A percentile compares a stretch with the other conserved stretches of the same genome.
These are phyloP conservation scores for Coemansia sp. DNA, from an alignment of 192 early-diverging fungal species.

Conservation along the genomic window DNA sequence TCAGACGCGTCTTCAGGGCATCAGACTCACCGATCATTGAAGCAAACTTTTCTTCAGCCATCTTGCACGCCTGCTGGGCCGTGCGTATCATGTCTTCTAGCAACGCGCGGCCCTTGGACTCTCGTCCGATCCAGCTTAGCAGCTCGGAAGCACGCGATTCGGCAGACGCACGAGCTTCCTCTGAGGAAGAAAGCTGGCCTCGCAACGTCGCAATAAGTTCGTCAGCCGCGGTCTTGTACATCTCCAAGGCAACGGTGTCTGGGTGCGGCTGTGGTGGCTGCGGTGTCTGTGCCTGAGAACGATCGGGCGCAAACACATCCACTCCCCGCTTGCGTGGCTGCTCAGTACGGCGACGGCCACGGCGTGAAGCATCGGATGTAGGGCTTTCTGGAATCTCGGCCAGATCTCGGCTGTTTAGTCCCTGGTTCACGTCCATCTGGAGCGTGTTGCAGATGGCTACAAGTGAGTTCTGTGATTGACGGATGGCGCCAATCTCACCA, in stretches of 20 bases:
- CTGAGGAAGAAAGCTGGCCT: conserved; percentile 22
- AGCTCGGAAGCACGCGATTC: conserved; percentile 49
- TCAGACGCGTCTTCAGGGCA: conserved; percentile 13
- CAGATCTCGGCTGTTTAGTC: neutral
- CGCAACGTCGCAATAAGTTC: conserved; percentile 34
- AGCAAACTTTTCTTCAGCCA: conserved; percentile 41
- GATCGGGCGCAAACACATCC: conserved; percentile 14
- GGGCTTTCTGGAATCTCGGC: conserved; percentile 6
- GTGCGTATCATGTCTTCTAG: conserved; percentile 56
- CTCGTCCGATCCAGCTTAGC: conserved; percentile 53
- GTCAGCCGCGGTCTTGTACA: conserved; percentile 33
- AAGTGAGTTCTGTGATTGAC: conserved; percentile 32
- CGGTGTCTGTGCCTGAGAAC: neutral
- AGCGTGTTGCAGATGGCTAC: conserved; percentile 32
- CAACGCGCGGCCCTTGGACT: conserved; percentile 54
- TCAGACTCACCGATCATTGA: conserved; percentile 31
- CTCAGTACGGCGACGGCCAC: conserved; percentile 46
- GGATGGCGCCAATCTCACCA: conserved; percentile 25
- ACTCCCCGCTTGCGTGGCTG: conserved; percentile 30
- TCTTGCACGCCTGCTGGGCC: conserved; percentile 54
- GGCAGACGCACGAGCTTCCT: conserved; percentile 31
- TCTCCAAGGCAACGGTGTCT: conserved; percentile 21
- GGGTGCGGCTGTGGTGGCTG: conserved; percentile 8
- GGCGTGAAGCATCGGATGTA: conserved; percentile 16
- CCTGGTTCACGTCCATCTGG: neutral